Base-by-base conservation (phyloP, 768 basidiomycete genomes). In the Lentinula sp. region DNA sequence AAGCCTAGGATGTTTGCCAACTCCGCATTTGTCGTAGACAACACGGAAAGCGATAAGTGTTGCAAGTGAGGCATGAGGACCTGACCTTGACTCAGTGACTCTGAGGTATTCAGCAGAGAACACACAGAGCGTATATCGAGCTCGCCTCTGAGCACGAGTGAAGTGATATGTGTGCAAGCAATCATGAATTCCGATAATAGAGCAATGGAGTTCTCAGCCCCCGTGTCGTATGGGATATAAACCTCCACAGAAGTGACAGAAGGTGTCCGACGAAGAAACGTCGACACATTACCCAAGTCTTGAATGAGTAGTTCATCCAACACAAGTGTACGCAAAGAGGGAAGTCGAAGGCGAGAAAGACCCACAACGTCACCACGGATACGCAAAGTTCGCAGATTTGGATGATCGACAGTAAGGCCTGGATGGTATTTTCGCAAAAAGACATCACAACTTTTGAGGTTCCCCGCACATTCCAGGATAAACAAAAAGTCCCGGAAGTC, bases 361-460 rank as follows among this genome's bases (percentile, higher is more conserved):
- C 55, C 55, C 9, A 23, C 40, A 7, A 56, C 11, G 9, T 37
- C 40, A 10, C 55, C 40, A 16, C 28, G 55, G 13, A 56, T 43
- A 32, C 40, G 55, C 15, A 56, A n/a, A n/a, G 39, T 56, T 31
- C 15, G 55, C 40, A 56, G 16, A 15, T 56, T 56, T 2, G 21
- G 39, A 32, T 56, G 55, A 4, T 56, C 55, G 16, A 56, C 11
- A 4, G 10, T 56, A 13, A 31, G 16, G 0, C 55, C 55, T 18
- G 55, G 23, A 32, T 56, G 37, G 40, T 21, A 56, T 16, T 56
- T 56, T 23, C 55, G 55, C 40, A 43, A 56, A n/a, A 56, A 56
- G 37, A 56, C 55, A 42, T 56, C 55, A 43, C 55, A 56, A 35
- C 40, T 43, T 23, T 7, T n/a, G 4, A 56, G 40, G 23, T 56